phyloP scores from a whole-genome alignment of 2,329 filamentous ascomycete species.

The Periconia sp. region DNA sequence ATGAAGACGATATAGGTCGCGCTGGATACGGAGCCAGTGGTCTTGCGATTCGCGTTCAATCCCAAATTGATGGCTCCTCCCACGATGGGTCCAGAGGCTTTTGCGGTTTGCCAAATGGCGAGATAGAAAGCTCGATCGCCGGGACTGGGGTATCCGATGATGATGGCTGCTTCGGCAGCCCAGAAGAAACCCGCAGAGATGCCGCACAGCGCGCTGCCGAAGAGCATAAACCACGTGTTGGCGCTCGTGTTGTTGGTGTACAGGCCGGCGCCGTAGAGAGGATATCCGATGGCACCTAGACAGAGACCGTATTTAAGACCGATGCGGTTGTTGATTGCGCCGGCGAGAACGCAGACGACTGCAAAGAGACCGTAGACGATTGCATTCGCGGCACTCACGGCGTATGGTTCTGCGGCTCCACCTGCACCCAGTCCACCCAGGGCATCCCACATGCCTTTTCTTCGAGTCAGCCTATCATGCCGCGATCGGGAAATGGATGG shows the following conservation, averaged over 20 bases:
- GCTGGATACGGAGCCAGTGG: constrained; percentile 42
- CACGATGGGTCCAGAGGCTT: constrained; percentile 46
- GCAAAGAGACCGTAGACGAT: constrained; percentile 37
- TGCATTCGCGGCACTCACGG: constrained; percentile 36
- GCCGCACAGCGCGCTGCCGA: constrained; percentile 43
- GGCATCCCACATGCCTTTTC: constrained; percentile 33
- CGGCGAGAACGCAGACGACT: constrained; percentile 34
- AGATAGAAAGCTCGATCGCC: constrained; percentile 41
- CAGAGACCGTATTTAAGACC: constrained; percentile 39
- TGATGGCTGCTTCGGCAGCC: constrained; percentile 46
- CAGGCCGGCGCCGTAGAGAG: constrained; percentile 45
- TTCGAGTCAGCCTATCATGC: not conserved
- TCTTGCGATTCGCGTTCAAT: constrained; percentile 45
- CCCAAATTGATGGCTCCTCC: constrained; percentile 55
- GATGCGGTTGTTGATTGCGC: constrained; percentile 43
- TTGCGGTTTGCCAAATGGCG: constrained; percentile 39
- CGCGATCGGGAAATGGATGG: not conserved
- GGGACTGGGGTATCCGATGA: constrained; percentile 45
- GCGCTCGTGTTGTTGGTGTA: constrained; percentile 44
- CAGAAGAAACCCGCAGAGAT: constrained; percentile 47
- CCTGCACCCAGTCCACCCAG: constrained; percentile 36
- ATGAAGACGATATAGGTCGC: constrained; percentile 52
- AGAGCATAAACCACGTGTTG: constrained; percentile 45
- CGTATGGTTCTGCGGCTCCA: constrained; percentile 37
- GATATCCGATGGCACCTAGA: constrained; percentile 48